Conservation (phyloP, 73 alveolate genomes). For the Chromera velia region DNA sequence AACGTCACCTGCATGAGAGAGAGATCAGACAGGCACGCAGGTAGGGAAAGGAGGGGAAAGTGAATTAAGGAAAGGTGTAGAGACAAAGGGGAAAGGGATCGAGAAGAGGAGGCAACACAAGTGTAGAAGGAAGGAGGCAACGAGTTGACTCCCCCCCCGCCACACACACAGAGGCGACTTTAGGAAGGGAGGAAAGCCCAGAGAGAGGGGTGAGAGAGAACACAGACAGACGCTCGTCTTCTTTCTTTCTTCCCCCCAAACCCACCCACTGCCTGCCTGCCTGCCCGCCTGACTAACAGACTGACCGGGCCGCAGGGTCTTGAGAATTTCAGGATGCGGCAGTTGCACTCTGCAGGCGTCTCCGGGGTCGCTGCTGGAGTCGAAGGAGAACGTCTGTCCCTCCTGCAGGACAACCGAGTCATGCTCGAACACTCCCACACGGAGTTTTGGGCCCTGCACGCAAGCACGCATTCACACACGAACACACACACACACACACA, state of each 20-base stretch:
- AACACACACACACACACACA: not conserved
- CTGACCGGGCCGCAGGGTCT: conserved; percentile 10
- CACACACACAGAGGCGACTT: not conserved
- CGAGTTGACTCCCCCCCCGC: not conserved
- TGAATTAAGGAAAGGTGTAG: not conserved
- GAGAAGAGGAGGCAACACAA: no score
- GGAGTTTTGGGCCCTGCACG: not conserved
- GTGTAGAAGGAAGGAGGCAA: not conserved
- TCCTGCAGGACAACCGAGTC: not conserved
- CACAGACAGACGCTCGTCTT: no score
- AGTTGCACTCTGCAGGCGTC: conserved; percentile 13
- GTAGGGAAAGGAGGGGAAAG: not conserved
- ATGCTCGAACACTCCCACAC: not conserved
- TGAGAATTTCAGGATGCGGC: conserved; percentile 33
- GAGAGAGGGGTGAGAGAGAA: no score
- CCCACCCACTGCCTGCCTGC: no score
- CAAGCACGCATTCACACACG: not conserved
- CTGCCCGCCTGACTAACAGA: no score
- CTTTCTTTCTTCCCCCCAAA: no score
- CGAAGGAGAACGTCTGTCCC: conserved; percentile 10
- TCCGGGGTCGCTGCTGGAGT: conserved; percentile 12
- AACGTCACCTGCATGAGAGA: not conserved
- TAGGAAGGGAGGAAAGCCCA: no score
- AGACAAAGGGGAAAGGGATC: not conserved
- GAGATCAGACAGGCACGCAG: no score